These are phyloP conservation scores for Apiospora sp. DNA, from an alignment of 2,329 filamentous ascomycete species.

Conservation along the genomic window DNA sequence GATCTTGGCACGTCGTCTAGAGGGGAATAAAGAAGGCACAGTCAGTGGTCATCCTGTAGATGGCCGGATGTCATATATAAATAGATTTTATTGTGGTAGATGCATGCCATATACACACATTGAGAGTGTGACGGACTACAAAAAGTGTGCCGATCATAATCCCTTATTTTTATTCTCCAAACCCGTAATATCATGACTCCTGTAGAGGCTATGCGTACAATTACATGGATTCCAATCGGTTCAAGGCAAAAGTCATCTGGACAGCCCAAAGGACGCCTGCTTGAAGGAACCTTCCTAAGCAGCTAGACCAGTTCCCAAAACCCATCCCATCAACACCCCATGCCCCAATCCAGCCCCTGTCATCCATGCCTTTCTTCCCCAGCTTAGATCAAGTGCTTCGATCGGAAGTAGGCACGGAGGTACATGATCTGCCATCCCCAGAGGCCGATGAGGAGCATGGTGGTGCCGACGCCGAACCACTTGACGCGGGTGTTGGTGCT, in stretches of 20 bases:
- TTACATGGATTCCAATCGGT: constrained; percentile 31
- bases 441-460: constrained; percentile 86
- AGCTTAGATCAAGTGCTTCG: constrained; percentile 45
- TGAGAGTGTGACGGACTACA: neutral
- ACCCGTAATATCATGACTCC: constrained; percentile 35
- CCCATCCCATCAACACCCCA: neutral
- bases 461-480: constrained; percentile 96
- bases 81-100: neutral
- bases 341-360: neutral
- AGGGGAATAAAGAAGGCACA: neutral
- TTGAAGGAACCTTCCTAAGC: neutral
- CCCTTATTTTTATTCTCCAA: constrained; percentile 35
- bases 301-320: neutral
- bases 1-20: neutral
- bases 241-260: neutral
- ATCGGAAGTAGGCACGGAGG: constrained; percentile 95
- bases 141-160: constrained; percentile 30
- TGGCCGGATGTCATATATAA: neutral
- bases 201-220: constrained; percentile 44
- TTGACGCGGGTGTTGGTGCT: constrained; percentile 99
- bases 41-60: too few relatives aligned
- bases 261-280: neutral
- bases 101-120: neutral
- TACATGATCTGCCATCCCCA: constrained; percentile 99
- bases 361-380: neutral